These are phyloP conservation scores for Erodium moschatum DNA, from an alignment of 441 rosid species.

Conservation along the genomic window DNA sequence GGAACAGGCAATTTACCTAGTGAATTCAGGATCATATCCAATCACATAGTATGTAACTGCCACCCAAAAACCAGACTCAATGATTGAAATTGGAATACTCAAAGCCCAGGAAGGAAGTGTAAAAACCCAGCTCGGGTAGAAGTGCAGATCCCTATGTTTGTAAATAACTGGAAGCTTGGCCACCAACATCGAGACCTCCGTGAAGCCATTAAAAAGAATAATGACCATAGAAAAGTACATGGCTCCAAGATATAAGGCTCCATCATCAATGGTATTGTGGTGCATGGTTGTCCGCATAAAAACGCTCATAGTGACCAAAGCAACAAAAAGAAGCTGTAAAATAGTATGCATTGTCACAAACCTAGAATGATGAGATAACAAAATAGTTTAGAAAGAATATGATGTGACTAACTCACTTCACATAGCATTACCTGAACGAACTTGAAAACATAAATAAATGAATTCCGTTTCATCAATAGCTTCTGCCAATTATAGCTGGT, in stretches of 20 bases:
- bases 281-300: slow-evolving; percentile 59
- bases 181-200: slow-evolving; percentile 63
- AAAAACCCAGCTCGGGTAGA: slow-evolving; percentile 68
- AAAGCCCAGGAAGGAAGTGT: slow-evolving; percentile 65
- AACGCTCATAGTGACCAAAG: slow-evolving; percentile 42
- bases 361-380: neutral
- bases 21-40: slow-evolving; percentile 60
- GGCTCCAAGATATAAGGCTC: slow-evolving; percentile 54
- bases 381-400: neutral
- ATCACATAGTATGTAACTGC: slow-evolving; percentile 57
- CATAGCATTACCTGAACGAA: slow-evolving; percentile 37
- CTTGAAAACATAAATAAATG: slow-evolving; percentile 74
- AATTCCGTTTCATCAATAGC: slow-evolving; percentile 79
- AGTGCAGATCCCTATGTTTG: slow-evolving; percentile 66
- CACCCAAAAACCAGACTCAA: slow-evolving; percentile 60
- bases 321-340: slow-evolving; percentile 38
- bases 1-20: slow-evolving; percentile 32
- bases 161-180: slow-evolving; percentile 71
- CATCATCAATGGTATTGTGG: slow-evolving; percentile 34
- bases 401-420: too few species aligned
- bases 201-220: slow-evolving; percentile 59
- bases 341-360: neutral
- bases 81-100: slow-evolving; percentile 51
- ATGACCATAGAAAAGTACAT: slow-evolving; percentile 41
- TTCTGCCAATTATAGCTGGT: slow-evolving; percentile 59